Evolutionary conservation across 2,329 filamentous ascomycete genomes (phyloP).

Genomic region (Trichoderma guizhouense): DNA sequence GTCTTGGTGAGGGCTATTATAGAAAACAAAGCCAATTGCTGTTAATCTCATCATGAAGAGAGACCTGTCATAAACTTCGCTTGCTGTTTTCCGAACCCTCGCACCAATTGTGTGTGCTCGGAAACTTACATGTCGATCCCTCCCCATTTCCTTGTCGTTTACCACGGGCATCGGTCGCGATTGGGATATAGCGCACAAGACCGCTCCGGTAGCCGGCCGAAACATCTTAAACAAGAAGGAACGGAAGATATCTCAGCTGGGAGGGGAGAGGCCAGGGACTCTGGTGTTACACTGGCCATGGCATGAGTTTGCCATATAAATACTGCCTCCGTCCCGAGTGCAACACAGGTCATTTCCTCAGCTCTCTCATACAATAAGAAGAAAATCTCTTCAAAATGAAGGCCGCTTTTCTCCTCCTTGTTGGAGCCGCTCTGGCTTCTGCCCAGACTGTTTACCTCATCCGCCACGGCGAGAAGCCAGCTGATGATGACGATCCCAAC

Average conservation of each 20-base stretch:
- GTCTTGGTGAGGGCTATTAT: not conserved
- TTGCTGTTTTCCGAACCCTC: not conserved
- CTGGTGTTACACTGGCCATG: not conserved
- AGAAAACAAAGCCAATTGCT: not conserved
- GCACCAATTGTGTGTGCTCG: not conserved
- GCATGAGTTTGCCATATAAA: not conserved
- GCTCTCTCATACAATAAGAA: not conserved
- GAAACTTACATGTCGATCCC: not conserved
- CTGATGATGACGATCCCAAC: constrained; percentile 42
- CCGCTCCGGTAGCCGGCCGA: constrained; percentile 1
- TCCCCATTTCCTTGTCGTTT: not conserved
- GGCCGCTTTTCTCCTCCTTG: not conserved
- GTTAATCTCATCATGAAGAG: not conserved
- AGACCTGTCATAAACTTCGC: not conserved
- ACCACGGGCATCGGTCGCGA: not conserved
- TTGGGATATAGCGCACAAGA: constrained; percentile 9
- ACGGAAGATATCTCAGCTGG: not conserved
- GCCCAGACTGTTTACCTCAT: constrained; percentile 56
- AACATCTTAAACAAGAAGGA: not conserved
- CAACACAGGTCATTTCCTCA: not conserved
- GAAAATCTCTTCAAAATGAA: not conserved
- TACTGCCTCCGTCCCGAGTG: not conserved
- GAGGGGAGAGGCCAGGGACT: not conserved
- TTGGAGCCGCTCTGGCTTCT: constrained; percentile 19
- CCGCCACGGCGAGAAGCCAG: constrained; percentile 62